Evolutionary conservation across 2,329 filamentous ascomycete genomes (phyloP).

Genomic region (Cyphellophora europaea): DNA sequence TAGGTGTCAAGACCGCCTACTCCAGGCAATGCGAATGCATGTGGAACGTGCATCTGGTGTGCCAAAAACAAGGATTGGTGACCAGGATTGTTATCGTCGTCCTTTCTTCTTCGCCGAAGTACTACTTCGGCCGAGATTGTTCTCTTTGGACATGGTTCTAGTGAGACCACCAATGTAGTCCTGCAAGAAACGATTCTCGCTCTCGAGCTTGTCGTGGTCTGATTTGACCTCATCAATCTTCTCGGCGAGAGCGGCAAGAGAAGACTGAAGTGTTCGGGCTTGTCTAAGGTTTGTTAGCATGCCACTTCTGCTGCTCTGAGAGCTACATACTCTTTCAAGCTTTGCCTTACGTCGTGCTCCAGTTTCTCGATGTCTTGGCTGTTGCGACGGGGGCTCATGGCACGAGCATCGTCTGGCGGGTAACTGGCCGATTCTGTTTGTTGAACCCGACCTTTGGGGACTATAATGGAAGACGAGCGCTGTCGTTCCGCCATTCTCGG

Average conservation of each 20-base stretch:
- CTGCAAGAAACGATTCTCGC: slow-evolving; percentile 92
- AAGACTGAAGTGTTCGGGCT: slow-evolving; percentile 79
- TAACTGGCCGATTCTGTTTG: slow-evolving; percentile 66
- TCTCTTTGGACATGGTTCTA: slow-evolving; percentile 54
- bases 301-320: background rate
- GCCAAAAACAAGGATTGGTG: too few relatives aligned
- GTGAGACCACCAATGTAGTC: slow-evolving; percentile 97
- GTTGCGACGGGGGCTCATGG: slow-evolving; percentile 88
- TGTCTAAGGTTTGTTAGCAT: slow-evolving; percentile 47
- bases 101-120: slow-evolving; percentile 14
- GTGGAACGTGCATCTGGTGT: too few relatives aligned
- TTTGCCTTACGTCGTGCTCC: slow-evolving; percentile 66
- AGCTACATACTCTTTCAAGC: slow-evolving; percentile 47
- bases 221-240: slow-evolving; percentile 89
- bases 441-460: slow-evolving; percentile 67
- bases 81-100: slow-evolving; percentile 16
- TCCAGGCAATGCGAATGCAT: too few relatives aligned
- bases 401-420: slow-evolving; percentile 78
- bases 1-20: too few relatives aligned
- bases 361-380: slow-evolving; percentile 85
- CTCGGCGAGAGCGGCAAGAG: slow-evolving; percentile 79
- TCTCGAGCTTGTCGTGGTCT: slow-evolving; percentile 94
- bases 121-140: slow-evolving; percentile 26
- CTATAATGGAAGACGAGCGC: slow-evolving; percentile 73
- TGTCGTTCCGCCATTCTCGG: slow-evolving; percentile 65